phyloP scores from a whole-genome alignment of 768 basidiomycete genomes.

The Gloeopeniophorella convolvens region DNA sequence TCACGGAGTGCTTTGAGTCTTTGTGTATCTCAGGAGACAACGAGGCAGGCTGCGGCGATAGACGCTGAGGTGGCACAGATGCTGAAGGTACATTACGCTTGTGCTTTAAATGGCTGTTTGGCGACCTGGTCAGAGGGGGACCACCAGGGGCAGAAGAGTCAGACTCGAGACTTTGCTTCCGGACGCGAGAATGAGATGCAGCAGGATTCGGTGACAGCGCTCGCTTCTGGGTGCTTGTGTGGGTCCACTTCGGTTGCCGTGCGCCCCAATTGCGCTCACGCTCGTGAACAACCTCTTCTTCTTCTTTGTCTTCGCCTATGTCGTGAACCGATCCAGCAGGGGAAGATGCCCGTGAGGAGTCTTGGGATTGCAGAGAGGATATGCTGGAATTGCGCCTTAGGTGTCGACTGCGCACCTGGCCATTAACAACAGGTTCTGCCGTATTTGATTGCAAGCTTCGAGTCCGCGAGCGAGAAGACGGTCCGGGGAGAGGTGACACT shows the following conservation, averaged over 20 bases:
- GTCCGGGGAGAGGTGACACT: conserved; percentile 4
- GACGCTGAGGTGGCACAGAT: background rate
- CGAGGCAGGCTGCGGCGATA: background rate
- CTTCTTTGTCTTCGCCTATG: conserved; percentile 26
- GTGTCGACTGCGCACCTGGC: conserved; percentile 29
- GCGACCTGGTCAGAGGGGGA: background rate
- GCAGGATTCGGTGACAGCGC: conserved; percentile 16
- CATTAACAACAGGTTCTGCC: conserved; percentile 25
- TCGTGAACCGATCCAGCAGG: conserved; percentile 12
- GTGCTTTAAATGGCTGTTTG: background rate
- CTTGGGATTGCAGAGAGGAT: conserved; percentile 17
- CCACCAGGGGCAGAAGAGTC: conserved; percentile 1
- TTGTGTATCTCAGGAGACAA: background rate
- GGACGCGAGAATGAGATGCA: conserved; percentile 17
- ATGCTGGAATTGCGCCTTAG: conserved; percentile 11
- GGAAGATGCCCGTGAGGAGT: conserved; percentile 8
- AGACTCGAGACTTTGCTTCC: conserved; percentile 10
- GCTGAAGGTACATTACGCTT: background rate
- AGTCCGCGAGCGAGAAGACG: background rate
- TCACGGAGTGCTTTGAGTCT: background rate
- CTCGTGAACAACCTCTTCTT: conserved; percentile 37
- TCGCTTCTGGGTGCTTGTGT: conserved; percentile 19
- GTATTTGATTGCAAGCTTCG: background rate
- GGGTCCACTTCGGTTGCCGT: conserved; percentile 32
- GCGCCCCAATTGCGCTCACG: conserved; percentile 70